Base-by-base conservation (phyloP, 1,284 basidiomycete species). In the Sporisorium scitamineum region DNA sequence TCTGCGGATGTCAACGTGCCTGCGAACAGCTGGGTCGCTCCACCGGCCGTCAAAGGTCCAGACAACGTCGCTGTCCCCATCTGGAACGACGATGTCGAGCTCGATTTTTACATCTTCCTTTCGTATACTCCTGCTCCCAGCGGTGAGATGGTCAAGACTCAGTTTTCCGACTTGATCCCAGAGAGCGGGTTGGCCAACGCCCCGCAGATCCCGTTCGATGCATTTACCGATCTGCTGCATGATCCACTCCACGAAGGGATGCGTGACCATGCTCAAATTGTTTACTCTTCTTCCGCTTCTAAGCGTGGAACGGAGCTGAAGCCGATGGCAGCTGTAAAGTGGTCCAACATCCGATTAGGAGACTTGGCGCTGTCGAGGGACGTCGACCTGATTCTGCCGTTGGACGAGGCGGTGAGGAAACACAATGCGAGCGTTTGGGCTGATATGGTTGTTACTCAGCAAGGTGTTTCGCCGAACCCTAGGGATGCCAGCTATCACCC, bases 371-470 rank as follows among this genome's bases (percentile, higher is more conserved):
- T 80, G 29, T 44, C 58, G 20, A 20, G 58, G 18, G 71, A 71
- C 47, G 66, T 70, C 37, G 74, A 81, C 34, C 41, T 80, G 45
- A 29, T 20, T 7, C 31, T 81, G 42, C 31, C 44, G 24, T 42
- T 80, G 31, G 60, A 69, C 42, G 62, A 78, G 0, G 44, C 32
- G 10, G 70, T 79, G 14, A 31, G 67, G 20, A 57, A 34, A 3
- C 29, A 61, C 44, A 82, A 82, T 27, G 77, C 53, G 11, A 70
- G 63, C 32, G 57, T 82, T 44, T 97, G 92, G 91, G 92, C 93
- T 10, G 94, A 97, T 79, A 88, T 97, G 11, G 92, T 93, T 80
- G 87, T 98, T 9, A 89, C 91, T 4, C 91, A 90, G 78, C 89
- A 91, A 61, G 89, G 89, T 1, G 88, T 89, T 39, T 90, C 87